phyloP scores from a whole-genome alignment of 441 rosid species.

The Brassica balearica region DNA sequence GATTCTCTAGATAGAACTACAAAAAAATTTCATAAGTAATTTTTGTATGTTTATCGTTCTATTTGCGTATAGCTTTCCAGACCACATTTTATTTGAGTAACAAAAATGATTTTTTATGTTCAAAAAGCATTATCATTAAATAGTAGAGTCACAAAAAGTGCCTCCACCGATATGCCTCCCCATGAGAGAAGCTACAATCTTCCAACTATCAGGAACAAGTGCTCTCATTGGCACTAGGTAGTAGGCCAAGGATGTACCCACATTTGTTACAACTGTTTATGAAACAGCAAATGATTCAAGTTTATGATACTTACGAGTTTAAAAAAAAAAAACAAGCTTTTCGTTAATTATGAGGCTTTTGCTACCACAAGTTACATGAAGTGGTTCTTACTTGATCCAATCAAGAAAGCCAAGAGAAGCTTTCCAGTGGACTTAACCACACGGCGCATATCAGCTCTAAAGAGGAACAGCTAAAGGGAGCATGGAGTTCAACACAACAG shows the following conservation, averaged over 20 bases:
- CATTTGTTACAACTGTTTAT: constrained; percentile 68
- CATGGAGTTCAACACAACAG: constrained; percentile 62
- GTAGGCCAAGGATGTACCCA: constrained; percentile 78
- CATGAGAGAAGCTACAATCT: constrained; percentile 97
- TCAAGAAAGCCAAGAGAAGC: constrained; percentile 72
- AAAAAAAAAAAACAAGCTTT: constrained; percentile 14
- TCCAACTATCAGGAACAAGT: constrained; percentile 88
- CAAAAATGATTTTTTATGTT: too few relatives aligned
- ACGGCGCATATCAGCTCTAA: constrained; percentile 80
- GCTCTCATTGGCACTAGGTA: constrained; percentile 82
- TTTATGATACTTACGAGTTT: too few relatives aligned
- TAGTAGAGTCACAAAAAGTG: too few relatives aligned
- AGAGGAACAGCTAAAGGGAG: constrained; percentile 81
- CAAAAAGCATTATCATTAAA: too few relatives aligned
- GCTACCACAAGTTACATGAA: background rate
- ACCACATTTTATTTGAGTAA: too few relatives aligned
- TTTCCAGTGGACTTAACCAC: constrained; percentile 71
- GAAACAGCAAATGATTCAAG: constrained; percentile 13
- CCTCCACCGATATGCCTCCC: constrained; percentile 96
- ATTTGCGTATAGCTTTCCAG: too few relatives aligned
- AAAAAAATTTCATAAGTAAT: too few relatives aligned
- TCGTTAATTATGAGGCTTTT: background rate
- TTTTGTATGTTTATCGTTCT: too few relatives aligned
- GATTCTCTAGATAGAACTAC: too few relatives aligned
- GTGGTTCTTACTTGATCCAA: constrained; percentile 66